These are phyloP conservation scores for Plantago coronopus DNA, from an alignment of 305 asterid genomes.

Conservation along the genomic window DNA sequence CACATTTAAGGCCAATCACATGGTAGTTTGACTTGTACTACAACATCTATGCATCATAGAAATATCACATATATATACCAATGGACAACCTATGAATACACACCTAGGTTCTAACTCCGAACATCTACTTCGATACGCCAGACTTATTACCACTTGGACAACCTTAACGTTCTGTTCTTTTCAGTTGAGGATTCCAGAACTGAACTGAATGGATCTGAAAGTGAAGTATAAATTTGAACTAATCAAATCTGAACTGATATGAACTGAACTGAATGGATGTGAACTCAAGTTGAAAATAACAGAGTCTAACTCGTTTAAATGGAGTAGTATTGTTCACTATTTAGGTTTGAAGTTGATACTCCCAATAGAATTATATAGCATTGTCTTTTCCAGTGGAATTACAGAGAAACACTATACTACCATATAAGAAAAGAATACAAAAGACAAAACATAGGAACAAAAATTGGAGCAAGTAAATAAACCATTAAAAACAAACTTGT, in stretches of 20 bases:
- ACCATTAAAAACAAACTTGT: slow-evolving; percentile 23
- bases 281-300: too few relatives aligned
- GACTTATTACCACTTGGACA: too few relatives aligned
- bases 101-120: too few relatives aligned
- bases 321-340: neutral
- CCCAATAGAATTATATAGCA: slow-evolving; percentile 17
- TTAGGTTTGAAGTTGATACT: slow-evolving; percentile 19
- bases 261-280: too few relatives aligned
- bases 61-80: too few relatives aligned
- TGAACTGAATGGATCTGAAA: too few relatives aligned
- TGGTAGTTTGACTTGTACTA: slow-evolving; percentile 14
- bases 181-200: too few relatives aligned
- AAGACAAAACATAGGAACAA: slow-evolving; percentile 22
- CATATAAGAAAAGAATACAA: slow-evolving; percentile 8
- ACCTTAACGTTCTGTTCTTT: too few relatives aligned
- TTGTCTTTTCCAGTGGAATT: slow-evolving; percentile 31
- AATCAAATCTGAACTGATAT: too few relatives aligned
- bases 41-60: neutral
- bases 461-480: slow-evolving; percentile 20
- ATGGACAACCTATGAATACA: too few relatives aligned
- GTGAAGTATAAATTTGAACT: too few relatives aligned
- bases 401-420: slow-evolving; percentile 29
- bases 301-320: neutral
- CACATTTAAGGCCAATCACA: slow-evolving; percentile 10
- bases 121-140: too few relatives aligned